Conservation (phyloP, 2,329 filamentous ascomycete species). For the Curvularia sp. region DNA sequence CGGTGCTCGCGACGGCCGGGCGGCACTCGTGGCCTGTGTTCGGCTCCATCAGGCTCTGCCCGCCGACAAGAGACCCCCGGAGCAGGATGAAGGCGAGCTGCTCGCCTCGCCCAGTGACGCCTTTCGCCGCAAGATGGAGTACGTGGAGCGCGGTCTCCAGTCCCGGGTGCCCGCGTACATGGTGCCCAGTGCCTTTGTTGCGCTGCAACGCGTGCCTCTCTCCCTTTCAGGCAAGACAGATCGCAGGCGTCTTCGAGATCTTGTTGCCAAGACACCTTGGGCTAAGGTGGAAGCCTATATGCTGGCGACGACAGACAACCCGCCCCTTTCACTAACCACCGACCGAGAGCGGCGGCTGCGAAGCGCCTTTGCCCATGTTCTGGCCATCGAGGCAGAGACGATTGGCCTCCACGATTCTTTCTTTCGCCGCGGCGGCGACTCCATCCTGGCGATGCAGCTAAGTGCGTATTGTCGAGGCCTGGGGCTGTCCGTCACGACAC, state of each 20-base stretch:
- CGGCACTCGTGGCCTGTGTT: neutral
- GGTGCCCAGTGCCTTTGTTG: slow-evolving; percentile 4
- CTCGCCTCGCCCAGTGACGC: no score
- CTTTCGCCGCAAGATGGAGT: no score
- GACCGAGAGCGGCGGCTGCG: neutral
- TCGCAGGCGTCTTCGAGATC: slow-evolving; percentile 25
- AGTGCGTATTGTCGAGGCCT: no score
- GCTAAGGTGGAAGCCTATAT: slow-evolving; percentile 7
- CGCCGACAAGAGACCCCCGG: no score
- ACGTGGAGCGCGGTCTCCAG: no score
- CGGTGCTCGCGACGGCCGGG: neutral
- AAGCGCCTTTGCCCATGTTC: slow-evolving; percentile 8
- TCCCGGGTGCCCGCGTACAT: slow-evolving; percentile 2
- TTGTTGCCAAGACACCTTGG: no score
- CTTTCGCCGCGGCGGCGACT: slow-evolving; percentile 22
- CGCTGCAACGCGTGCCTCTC: slow-evolving; percentile 41
- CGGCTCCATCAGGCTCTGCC: no score
- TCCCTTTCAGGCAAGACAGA: slow-evolving; percentile 57
- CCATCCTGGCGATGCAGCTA: slow-evolving; percentile 18
- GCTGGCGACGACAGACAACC: neutral
- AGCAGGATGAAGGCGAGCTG: neutral
- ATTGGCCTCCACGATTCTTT: slow-evolving; percentile 21
- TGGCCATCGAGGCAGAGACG: slow-evolving; percentile 5
- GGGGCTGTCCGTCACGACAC: no score
- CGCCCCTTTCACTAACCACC: no score